Conservation (phyloP, 148 eudicot species). For the Dianthus caryophyllus region DNA sequence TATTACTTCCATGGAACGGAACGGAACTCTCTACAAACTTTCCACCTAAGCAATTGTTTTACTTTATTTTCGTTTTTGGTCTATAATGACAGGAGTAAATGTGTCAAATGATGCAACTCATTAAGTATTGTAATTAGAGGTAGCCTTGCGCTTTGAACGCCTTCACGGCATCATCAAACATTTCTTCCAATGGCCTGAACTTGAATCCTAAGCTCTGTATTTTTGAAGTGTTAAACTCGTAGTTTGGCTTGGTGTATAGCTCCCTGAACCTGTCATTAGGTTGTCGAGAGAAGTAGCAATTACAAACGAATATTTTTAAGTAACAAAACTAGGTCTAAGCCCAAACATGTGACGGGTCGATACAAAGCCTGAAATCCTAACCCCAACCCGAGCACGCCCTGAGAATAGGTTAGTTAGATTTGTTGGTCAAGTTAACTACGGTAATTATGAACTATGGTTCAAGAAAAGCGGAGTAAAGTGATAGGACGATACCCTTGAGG, state of each 20-base stretch:
- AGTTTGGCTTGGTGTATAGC: conserved; percentile 50
- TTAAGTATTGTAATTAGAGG: conserved; percentile 26
- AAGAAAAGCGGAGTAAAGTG: not conserved
- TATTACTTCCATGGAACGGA: not conserved
- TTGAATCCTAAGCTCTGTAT: conserved; percentile 69
- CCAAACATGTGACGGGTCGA: not conserved
- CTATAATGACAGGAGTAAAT: not conserved
- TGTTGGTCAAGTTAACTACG: not conserved
- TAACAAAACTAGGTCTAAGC: not conserved
- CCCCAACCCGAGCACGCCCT: not conserved
- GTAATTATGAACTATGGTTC: too few species aligned
- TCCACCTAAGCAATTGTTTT: not conserved
- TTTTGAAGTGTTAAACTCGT: conserved; percentile 61
- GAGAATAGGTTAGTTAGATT: not conserved
- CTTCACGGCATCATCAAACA: conserved; percentile 77
- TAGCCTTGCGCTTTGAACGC: conserved; percentile 63
- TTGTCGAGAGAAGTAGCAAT: not conserved
- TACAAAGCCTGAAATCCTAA: not conserved
- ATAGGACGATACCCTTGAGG: conserved; percentile 42
- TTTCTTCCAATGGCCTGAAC: conserved; percentile 76
- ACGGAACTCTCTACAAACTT: not conserved
- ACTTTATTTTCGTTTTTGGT: not conserved
- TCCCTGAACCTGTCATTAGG: conserved; percentile 50
- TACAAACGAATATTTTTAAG: too few species aligned
- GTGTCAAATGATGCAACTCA: not conserved